Evolutionary conservation across 176 grass and related monocot genomes (phyloP).

Genomic region (Rhipidocladum racemiflorum): DNA sequence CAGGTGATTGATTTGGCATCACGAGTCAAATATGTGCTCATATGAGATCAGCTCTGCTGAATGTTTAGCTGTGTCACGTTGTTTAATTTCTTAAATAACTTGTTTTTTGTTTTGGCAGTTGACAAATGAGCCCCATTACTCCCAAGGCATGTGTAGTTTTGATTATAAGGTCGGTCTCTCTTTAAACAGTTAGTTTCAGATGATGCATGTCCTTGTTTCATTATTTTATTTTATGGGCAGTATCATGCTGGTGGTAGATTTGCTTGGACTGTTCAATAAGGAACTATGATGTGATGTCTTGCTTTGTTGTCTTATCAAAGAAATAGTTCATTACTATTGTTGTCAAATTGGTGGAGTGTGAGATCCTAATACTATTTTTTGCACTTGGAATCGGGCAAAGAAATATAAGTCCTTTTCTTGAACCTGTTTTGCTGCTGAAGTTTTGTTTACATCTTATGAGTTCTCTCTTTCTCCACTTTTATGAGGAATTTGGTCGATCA

Average conservation of each 20-base stretch:
- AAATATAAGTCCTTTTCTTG: not conserved
- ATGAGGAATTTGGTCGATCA: not conserved
- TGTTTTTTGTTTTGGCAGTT: slow-evolving; percentile 51
- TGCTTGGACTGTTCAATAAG: not conserved
- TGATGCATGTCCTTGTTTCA: not conserved
- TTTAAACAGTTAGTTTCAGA: slow-evolving; percentile 12
- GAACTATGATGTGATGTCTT: not conserved
- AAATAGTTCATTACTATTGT: not conserved
- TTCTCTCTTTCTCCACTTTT: not conserved
- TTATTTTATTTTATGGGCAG: not conserved
- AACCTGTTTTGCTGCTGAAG: not conserved
- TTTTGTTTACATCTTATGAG: not conserved
- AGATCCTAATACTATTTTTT: not conserved
- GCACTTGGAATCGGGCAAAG: not conserved
- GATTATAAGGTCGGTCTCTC: slow-evolving; percentile 66
- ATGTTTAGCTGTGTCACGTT: not conserved
- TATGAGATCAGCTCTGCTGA: not conserved
- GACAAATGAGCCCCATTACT: slow-evolving; percentile 60
- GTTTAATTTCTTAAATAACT: slow-evolving; percentile 16
- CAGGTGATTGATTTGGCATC: slow-evolving; percentile 46
- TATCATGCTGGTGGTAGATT: not conserved
- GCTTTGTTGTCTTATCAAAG: not conserved
- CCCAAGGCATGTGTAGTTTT: slow-evolving; percentile 56
- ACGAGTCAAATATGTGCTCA: not conserved
- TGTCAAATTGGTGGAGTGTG: not conserved